Conservation (phyloP, 495 filamentous ascomycete genomes). For the Neurospora hispaniola region DNA sequence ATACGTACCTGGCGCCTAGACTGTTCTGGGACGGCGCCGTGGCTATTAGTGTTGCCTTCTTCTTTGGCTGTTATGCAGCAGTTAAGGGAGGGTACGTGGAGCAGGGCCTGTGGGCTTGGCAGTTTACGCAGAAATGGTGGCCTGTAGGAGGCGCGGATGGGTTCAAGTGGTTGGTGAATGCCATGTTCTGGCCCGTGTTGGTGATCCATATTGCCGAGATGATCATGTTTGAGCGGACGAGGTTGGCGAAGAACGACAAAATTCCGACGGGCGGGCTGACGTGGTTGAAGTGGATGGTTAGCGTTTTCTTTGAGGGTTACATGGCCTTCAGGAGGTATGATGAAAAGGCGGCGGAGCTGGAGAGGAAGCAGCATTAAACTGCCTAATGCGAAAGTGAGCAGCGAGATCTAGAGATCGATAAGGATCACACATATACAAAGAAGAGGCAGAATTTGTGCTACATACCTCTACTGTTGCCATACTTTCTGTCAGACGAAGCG, state of each 20-base stretch:
- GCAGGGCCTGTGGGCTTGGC: slow-evolving; percentile 9
- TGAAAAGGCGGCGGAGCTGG: slow-evolving; percentile 19
- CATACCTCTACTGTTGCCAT: background rate
- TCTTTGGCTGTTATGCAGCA: slow-evolving; percentile 17
- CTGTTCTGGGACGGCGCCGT: slow-evolving; percentile 7
- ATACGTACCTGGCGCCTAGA: slow-evolving; percentile 14
- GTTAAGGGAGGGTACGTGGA: slow-evolving; percentile 10
- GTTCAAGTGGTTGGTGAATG: slow-evolving; percentile 29
- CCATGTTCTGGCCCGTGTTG: slow-evolving; percentile 25
- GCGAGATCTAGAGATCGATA: background rate
- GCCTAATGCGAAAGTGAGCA: background rate
- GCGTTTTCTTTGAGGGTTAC: slow-evolving; percentile 30
- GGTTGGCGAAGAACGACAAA: slow-evolving; percentile 24
- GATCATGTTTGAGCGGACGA: slow-evolving; percentile 23
- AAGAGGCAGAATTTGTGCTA: background rate
- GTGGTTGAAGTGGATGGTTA: slow-evolving; percentile 31
- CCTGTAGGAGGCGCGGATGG: slow-evolving; percentile 17
- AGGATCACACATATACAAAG: background rate
- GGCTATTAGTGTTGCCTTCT: slow-evolving; percentile 20
- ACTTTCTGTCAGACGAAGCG: background rate
- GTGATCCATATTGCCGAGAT: slow-evolving; percentile 29
- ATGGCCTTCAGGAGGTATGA: slow-evolving; percentile 32
- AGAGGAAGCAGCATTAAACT: slow-evolving; percentile 6
- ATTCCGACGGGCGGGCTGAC: slow-evolving; percentile 10
- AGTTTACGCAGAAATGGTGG: slow-evolving; percentile 4